Conservation (phyloP, 2,329 filamentous ascomycete species). For the Diaporthe caulivora region DNA sequence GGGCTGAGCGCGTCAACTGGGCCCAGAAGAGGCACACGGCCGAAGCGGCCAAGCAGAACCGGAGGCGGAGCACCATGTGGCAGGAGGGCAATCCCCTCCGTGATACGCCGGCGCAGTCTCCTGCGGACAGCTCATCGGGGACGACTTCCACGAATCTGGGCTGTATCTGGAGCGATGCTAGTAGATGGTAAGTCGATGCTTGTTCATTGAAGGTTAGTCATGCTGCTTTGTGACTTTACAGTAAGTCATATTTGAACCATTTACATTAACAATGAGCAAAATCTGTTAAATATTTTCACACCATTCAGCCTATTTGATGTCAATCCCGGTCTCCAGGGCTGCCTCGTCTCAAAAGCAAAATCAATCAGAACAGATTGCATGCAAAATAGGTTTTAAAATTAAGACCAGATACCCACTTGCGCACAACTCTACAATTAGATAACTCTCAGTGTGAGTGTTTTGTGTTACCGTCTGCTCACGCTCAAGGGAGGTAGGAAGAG, state of each 20-base stretch:
- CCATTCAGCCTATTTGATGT: too few species aligned
- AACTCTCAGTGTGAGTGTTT: neutral
- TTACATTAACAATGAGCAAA: neutral
- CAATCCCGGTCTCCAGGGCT: too few species aligned
- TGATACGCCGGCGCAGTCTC: neutral
- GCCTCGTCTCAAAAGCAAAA: neutral
- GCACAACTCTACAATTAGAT: neutral
- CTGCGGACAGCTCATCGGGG: neutral
- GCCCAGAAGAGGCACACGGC: neutral
- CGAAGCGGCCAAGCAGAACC: neutral
- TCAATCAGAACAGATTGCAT: too few species aligned
- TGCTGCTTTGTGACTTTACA: too few species aligned
- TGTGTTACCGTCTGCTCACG: neutral
- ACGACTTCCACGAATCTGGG: neutral
- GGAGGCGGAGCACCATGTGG: neutral
- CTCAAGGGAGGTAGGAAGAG: neutral
- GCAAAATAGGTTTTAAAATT: neutral
- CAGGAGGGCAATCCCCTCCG: neutral
- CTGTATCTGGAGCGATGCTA: too few species aligned
- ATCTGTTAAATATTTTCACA: neutral
- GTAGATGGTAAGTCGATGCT: neutral
- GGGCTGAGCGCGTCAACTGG: neutral
- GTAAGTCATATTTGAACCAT: too few species aligned
- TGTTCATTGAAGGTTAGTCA: too few species aligned
- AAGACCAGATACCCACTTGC: neutral